Conservation (phyloP, 1,284 basidiomycete genomes). For the Apiotrichum montevideense region DNA sequence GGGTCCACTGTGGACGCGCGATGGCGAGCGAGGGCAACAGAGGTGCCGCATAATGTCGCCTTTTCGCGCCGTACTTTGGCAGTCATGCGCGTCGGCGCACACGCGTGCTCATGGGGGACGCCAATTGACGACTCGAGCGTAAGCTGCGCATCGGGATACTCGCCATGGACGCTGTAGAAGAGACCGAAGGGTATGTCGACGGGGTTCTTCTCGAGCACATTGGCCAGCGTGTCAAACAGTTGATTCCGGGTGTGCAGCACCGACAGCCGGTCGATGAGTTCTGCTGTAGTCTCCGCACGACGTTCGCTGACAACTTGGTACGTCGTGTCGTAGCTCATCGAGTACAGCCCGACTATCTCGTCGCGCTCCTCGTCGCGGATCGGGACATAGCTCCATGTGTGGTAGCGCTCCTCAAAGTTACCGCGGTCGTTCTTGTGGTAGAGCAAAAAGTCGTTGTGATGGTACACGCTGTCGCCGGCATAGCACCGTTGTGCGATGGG, state of each 20-base stretch:
- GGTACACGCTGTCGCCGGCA: constrained; percentile 15
- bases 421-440: constrained; percentile 19
- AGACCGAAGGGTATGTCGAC: constrained; percentile 36
- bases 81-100: not conserved
- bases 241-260: constrained; percentile 21
- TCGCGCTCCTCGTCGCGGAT: constrained; percentile 20
- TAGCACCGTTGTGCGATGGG: constrained; percentile 17
- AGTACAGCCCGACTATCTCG: constrained; percentile 29
- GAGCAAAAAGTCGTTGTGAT: constrained; percentile 28
- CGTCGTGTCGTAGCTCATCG: constrained; percentile 31
- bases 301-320: constrained; percentile 28
- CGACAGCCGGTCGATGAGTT: constrained; percentile 30
- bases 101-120: constrained; percentile 14
- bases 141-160: constrained; percentile 2
- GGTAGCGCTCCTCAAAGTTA: constrained; percentile 28
- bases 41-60: too few relatives aligned
- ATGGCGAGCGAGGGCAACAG: too few relatives aligned
- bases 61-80: too few relatives aligned
- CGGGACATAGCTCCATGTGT: constrained; percentile 34
- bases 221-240: constrained; percentile 23
- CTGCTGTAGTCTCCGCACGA: constrained; percentile 26
- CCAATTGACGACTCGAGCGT: constrained; percentile 16
- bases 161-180: constrained; percentile 22
- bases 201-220: constrained; percentile 29
- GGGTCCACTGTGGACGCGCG: not conserved